phyloP scores from a whole-genome alignment of 2,329 filamentous ascomycete species.

The Ophiostoma sp. region DNA sequence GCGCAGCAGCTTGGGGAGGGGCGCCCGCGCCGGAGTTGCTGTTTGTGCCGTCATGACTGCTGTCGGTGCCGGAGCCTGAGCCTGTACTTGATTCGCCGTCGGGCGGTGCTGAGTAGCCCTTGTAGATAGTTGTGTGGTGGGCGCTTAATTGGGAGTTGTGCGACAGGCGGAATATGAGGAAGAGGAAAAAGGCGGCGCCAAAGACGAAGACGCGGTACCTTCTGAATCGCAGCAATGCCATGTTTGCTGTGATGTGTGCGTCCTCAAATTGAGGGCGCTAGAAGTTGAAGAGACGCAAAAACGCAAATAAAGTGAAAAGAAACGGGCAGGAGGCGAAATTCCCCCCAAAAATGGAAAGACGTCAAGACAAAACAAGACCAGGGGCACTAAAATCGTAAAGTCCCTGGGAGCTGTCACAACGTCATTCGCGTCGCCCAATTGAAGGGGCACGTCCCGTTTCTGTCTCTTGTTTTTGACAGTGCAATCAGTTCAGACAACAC shows the following conservation, averaged over 20 bases:
- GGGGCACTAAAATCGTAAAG: neutral
- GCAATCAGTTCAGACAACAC: neutral
- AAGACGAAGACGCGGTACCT: constrained; percentile 62
- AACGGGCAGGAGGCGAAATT: neutral
- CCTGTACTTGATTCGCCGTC: constrained; percentile 5
- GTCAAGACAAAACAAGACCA: neutral
- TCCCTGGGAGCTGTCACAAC: neutral
- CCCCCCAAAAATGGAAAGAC: neutral
- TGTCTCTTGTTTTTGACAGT: neutral
- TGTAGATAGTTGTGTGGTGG: constrained; percentile 30
- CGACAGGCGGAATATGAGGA: constrained; percentile 54
- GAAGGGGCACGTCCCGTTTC: neutral
- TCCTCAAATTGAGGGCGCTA: neutral
- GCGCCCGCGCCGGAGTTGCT: neutral
- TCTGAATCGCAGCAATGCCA: constrained; percentile 55
- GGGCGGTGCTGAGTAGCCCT: constrained; percentile 22
- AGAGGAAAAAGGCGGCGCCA: constrained; percentile 54
- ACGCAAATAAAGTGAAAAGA: neutral
- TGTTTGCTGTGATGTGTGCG: neutral
- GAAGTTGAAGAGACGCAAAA: neutral
- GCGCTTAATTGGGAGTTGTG: constrained; percentile 43
- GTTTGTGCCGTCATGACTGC: neutral
- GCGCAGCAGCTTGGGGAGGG: constrained; percentile 1
- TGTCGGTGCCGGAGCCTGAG: neutral
- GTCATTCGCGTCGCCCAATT: constrained; percentile 12